These are phyloP conservation scores for Malassezia sympodialis DNA, from an alignment of 1,284 basidiomycete genomes.

Conservation along the genomic window DNA sequence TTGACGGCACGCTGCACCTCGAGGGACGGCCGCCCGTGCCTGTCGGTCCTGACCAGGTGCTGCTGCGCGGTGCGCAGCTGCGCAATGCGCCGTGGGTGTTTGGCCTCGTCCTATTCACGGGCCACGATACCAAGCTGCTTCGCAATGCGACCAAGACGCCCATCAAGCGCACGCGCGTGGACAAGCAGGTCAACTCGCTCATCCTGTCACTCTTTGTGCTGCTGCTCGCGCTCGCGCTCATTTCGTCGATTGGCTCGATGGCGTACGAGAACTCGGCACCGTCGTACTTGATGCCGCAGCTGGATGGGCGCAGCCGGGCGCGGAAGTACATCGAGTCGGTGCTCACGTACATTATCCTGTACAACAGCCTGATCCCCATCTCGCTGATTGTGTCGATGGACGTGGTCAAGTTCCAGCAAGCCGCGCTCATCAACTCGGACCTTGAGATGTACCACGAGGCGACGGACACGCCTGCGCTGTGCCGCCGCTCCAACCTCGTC, in stretches of 20 bases:
- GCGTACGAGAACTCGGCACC: constrained; percentile 52
- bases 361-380: constrained; percentile 98
- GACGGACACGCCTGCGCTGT: constrained; percentile 91
- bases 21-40: constrained; percentile 55
- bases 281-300: constrained; percentile 34
- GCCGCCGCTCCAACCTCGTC: constrained; percentile 89
- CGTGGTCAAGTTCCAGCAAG: constrained; percentile 96
- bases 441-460: constrained; percentile 66
- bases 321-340: constrained; percentile 61
- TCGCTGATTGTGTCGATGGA: constrained; percentile 99
- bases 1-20: constrained; percentile 65
- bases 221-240: constrained; percentile 73
- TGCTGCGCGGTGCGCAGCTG: constrained; percentile 86
- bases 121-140: constrained; percentile 98
- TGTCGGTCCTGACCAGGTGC: constrained; percentile 84
- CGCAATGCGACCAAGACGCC: constrained; percentile 78
- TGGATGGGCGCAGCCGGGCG: constrained; percentile 38
- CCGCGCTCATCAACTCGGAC: constrained; percentile 91
- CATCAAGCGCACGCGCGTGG: constrained; percentile 91
- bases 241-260: constrained; percentile 81
- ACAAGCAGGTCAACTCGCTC: constrained; percentile 88
- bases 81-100: constrained; percentile 95
- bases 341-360: constrained; percentile 93
- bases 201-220: constrained; percentile 92
- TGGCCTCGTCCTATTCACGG: constrained; percentile 85